A percentile compares a stretch with the other conserved stretches of the same genome.
Conservation (phyloP, 306 rosid genomes). For the Carpinus fangiana region DNA sequence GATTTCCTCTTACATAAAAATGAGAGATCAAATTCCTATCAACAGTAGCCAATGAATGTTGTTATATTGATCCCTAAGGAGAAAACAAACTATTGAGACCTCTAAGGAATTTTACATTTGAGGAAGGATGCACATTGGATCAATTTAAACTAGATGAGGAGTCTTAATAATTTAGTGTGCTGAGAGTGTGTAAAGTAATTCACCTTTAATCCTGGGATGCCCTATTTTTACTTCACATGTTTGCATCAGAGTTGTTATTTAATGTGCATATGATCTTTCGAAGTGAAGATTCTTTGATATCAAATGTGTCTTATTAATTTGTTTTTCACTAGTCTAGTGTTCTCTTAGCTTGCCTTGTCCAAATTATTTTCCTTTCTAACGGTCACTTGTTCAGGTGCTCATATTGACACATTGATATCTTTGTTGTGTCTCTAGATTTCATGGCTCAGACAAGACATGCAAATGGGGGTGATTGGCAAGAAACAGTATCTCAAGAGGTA, state of each 20-base stretch:
- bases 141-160: neutral
- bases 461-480: slow-evolving; percentile 81
- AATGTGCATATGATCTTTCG: neutral
- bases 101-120: neutral
- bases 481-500: slow-evolving; percentile 80
- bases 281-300: neutral
- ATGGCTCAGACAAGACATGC: slow-evolving; percentile 65
- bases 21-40: neutral
- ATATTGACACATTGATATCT: slow-evolving; percentile 17
- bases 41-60: neutral
- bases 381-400: neutral
- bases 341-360: neutral
- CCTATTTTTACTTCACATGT: neutral
- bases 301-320: too few species aligned
- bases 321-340: neutral
- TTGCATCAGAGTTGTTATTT: neutral
- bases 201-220: neutral
- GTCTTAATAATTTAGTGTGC: neutral
- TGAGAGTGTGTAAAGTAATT: neutral
- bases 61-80: neutral
- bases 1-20: neutral
- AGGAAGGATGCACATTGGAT: neutral
- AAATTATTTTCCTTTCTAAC: neutral
- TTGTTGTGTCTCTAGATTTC: slow-evolving; percentile 73
- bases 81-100: neutral